Evolutionary conservation across 345 rosid species (phyloP).

Genomic region (Acer campestre): DNA sequence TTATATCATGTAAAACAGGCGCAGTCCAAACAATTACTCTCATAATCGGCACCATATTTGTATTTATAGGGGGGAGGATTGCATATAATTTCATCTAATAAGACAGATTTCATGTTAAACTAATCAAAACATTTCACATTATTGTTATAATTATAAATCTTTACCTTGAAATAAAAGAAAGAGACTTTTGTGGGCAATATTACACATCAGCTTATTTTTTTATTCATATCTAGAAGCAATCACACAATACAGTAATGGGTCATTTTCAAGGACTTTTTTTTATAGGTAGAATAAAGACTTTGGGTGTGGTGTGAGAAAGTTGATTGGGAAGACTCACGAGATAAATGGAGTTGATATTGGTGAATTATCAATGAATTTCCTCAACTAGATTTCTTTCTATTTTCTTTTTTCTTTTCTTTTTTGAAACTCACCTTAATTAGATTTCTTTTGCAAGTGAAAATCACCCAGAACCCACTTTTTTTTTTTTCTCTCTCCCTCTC

Average conservation of each 20-base stretch:
- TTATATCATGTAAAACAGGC: too few relatives aligned
- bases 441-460: conserved; percentile 16
- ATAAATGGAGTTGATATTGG: background rate
- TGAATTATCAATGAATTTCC: background rate
- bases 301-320: conserved; percentile 6
- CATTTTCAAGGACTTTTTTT: conserved; percentile 53
- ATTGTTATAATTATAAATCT: conserved; percentile 8
- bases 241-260: conserved; percentile 24
- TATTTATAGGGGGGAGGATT: too few relatives aligned
- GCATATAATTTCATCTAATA: background rate
- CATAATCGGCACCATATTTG: too few relatives aligned
- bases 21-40: too few relatives aligned
- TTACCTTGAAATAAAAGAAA: conserved; percentile 47
- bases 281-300: conserved; percentile 16
- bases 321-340: conserved; percentile 5
- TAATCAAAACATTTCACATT: conserved; percentile 14
- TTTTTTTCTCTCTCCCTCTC: background rate
- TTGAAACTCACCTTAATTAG: background rate
- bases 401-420: background rate
- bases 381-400: conserved; percentile 13
- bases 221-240: conserved; percentile 22
- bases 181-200: conserved; percentile 50
- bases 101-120: conserved; percentile 16
- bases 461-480: conserved; percentile 14
- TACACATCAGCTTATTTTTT: conserved; percentile 15